Percentiles rank a stretch among this genome's conserved stretches.
Evolutionary conservation across 1,284 basidiomycete genomes (phyloP).

Genomic region (Ustilago trichophora): DNA sequence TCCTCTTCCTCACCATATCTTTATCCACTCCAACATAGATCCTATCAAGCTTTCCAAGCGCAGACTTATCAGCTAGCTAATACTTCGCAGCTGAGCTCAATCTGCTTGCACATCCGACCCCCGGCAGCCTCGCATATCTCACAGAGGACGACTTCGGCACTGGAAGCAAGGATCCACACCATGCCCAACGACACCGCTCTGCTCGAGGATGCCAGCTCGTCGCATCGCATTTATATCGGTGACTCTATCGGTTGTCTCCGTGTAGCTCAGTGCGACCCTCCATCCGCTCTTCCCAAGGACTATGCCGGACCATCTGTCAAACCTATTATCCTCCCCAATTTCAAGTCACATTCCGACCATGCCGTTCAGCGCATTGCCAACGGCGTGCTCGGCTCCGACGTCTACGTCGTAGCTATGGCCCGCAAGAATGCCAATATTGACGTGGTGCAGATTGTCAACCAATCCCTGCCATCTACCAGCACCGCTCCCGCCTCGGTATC

Average conservation of each 20-base stretch:
- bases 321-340: slow-evolving; percentile 36
- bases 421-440: slow-evolving; percentile 54
- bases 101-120: no score
- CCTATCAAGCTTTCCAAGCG: no score
- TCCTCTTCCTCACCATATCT: no score
- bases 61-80: no score
- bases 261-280: slow-evolving; percentile 33
- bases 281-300: slow-evolving; percentile 16
- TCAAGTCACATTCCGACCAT: slow-evolving; percentile 41
- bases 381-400: slow-evolving; percentile 21
- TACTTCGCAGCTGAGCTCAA: no score
- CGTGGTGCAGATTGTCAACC: slow-evolving; percentile 35
- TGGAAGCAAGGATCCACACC: no score
- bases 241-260: slow-evolving; percentile 49
- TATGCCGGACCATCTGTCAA: slow-evolving; percentile 30
- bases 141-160: no score
- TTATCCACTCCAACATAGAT: no score
- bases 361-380: slow-evolving; percentile 43
- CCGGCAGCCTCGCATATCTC: no score
- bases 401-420: slow-evolving; percentile 51
- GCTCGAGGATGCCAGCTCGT: slow-evolving; percentile 28
- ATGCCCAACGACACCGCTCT: slow-evolving; percentile 25
- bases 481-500: slow-evolving; percentile 10
- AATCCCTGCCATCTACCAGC: slow-evolving; percentile 21
- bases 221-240: slow-evolving; percentile 45